Conservation (phyloP, 257 asterid genomes). For the Mentha longifolia region DNA sequence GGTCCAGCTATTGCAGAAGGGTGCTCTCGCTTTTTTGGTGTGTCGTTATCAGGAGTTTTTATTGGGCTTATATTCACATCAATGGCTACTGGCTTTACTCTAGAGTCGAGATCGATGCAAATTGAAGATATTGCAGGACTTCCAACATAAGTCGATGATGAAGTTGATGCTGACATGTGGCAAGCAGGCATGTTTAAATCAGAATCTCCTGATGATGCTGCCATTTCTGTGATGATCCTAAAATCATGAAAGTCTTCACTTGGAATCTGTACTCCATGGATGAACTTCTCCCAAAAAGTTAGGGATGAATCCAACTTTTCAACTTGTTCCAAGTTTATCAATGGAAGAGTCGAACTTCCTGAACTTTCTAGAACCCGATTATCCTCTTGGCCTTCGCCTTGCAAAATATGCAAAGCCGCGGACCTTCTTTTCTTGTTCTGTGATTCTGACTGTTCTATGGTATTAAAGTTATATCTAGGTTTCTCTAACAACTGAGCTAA, state of each 20-base stretch:
- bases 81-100: conserved; percentile 43
- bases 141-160: conserved; percentile 42
- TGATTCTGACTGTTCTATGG: conserved; percentile 41
- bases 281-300: conserved; percentile 59
- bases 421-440: conserved; percentile 69
- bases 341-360: conserved; percentile 42
- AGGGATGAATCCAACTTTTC: conserved; percentile 67
- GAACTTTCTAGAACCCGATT: conserved; percentile 41
- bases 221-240: conserved; percentile 42
- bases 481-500: conserved; percentile 61
- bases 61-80: conserved; percentile 54
- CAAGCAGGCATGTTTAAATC: conserved; percentile 50
- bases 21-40: conserved; percentile 35
- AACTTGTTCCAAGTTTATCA: conserved; percentile 45
- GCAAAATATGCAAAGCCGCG: conserved; percentile 46
- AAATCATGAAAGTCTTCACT: conserved; percentile 39
- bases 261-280: conserved; percentile 49
- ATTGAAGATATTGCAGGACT: conserved; percentile 62
- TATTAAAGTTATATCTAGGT: conserved; percentile 44
- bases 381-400: conserved; percentile 50
- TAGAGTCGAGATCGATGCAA: conserved; percentile 45
- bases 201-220: conserved; percentile 59
- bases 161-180: conserved; percentile 51
- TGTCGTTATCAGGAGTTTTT: conserved; percentile 26
- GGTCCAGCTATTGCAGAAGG: conserved; percentile 48